phyloP scores from a whole-genome alignment of 192 early-diverging fungal species.

The Coemansia sp. region DNA sequence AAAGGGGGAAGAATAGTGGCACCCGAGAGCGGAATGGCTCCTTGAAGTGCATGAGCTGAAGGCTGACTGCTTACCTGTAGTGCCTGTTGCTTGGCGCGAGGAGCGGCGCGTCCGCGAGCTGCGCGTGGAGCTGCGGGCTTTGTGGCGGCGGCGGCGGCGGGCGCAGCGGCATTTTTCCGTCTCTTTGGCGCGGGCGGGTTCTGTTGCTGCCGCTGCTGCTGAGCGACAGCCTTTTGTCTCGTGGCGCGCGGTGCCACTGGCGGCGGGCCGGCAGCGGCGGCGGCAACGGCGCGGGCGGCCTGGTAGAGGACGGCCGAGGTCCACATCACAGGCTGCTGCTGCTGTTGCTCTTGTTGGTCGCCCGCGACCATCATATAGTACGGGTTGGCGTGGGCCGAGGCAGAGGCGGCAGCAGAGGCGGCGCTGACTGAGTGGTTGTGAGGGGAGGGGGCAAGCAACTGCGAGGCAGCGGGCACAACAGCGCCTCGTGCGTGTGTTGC shows the following conservation, averaged over 20 bases:
- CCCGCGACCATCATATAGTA: slow-evolving; percentile 30
- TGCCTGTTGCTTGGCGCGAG: slow-evolving; percentile 35
- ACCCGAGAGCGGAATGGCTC: neutral
- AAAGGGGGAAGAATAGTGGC: neutral
- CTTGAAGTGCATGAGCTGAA: neutral
- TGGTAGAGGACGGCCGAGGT: slow-evolving; percentile 44
- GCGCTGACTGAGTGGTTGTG: neutral
- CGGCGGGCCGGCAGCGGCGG: slow-evolving; percentile 16
- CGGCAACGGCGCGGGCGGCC: slow-evolving; percentile 49
- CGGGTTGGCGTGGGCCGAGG: slow-evolving; percentile 20
- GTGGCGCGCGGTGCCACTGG: slow-evolving; percentile 1
- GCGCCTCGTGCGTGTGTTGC: neutral
- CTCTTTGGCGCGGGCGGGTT: slow-evolving; percentile 27
- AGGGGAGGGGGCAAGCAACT: neutral
- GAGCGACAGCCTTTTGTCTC: slow-evolving; percentile 8
- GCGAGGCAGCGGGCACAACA: neutral
- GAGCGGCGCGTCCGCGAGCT: slow-evolving; percentile 35
- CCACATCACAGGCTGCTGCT: slow-evolving; percentile 29
- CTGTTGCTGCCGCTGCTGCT: slow-evolving; percentile 20
- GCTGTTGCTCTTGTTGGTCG: slow-evolving; percentile 15
- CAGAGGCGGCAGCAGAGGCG: slow-evolving; percentile 4
- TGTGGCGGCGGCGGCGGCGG: slow-evolving; percentile 4
- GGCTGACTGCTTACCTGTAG: slow-evolving; percentile 22
- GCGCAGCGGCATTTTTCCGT: slow-evolving; percentile 44
- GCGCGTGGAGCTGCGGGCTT: slow-evolving; percentile 28